phyloP scores from a whole-genome alignment of 2,329 filamentous ascomycete species.

The Aspergillus uvarum region DNA sequence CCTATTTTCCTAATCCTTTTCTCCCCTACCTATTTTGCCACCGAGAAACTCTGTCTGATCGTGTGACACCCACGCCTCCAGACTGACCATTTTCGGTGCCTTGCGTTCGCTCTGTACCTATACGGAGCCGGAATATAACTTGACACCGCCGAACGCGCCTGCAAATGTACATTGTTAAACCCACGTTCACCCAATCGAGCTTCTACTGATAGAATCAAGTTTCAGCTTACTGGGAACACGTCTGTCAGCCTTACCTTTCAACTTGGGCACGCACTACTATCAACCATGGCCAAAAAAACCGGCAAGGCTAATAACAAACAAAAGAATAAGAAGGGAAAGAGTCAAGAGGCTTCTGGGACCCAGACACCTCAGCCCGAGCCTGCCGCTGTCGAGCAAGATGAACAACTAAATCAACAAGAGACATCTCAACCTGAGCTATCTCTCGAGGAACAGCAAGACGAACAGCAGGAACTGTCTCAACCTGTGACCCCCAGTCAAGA shows the following conservation, averaged over 20 bases:
- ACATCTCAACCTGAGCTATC: constrained; percentile 11
- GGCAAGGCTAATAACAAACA: constrained; percentile 30
- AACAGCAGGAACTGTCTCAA: constrained; percentile 11
- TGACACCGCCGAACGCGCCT: constrained; percentile 28
- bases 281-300: constrained; percentile 30
- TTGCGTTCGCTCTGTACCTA: constrained; percentile 18
- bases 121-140: constrained; percentile 35
- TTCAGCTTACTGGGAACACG: constrained; percentile 37
- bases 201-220: constrained; percentile 25
- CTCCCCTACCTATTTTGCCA: constrained; percentile 17
- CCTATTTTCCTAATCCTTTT: constrained; percentile 17
- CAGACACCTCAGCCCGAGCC: constrained; percentile 27
- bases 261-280: constrained; percentile 37
- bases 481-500: constrained; percentile 6
- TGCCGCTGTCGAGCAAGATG: constrained; percentile 23
- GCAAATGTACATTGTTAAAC: constrained; percentile 34
- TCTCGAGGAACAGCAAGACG: neutral
- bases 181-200: constrained; percentile 29
- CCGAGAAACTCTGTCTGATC: constrained; percentile 10
- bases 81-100: constrained; percentile 17
- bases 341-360: constrained; percentile 28
- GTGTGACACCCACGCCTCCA: constrained; percentile 21
- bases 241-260: constrained; percentile 19
- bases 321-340: constrained; percentile 38
- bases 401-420: constrained; percentile 17